Percentiles rank a stretch among this genome's conserved stretches.
These are phyloP conservation scores for Monilinia fructigena DNA, from an alignment of 2,329 filamentous ascomycete species.

Conservation along the genomic window DNA sequence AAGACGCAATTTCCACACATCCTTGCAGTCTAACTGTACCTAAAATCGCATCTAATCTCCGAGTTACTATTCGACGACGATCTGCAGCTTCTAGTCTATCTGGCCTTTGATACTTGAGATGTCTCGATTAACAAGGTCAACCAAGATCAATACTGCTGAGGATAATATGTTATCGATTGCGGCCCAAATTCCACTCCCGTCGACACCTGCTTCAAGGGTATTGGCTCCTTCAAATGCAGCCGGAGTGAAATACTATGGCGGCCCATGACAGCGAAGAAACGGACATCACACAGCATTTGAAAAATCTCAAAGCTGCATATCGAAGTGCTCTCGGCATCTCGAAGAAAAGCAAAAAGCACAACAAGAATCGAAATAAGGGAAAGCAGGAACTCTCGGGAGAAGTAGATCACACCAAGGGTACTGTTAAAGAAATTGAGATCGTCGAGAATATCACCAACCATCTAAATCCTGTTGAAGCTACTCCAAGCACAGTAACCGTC, in stretches of 20 bases:
- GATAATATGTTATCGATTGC: conserved; percentile 34
- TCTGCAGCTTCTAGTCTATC: conserved; percentile 15
- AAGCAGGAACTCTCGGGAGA: conserved; percentile 26
- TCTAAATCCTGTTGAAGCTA: conserved; percentile 11
- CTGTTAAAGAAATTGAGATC: conserved; percentile 17
- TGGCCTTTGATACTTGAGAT: conserved; percentile 28
- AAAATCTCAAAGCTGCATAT: conserved; percentile 40
- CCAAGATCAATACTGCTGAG: conserved; percentile 36
- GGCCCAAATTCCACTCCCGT: conserved; percentile 29
- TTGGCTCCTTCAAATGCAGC: conserved; percentile 28
- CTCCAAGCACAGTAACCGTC: neutral
- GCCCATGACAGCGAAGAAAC: conserved; percentile 30
- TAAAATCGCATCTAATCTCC: conserved; percentile 25
- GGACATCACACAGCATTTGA: conserved; percentile 34
- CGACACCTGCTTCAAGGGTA: conserved; percentile 26
- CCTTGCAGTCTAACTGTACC: conserved; percentile 12
- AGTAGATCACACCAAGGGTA: conserved; percentile 14
- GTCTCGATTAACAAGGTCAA: conserved; percentile 39
- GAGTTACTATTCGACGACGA: conserved; percentile 18
- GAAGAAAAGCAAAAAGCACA: conserved; percentile 35
- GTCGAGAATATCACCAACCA: conserved; percentile 20
- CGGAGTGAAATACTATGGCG: conserved; percentile 29
- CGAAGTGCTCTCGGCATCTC: conserved; percentile 36
- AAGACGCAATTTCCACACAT: conserved; percentile 20
- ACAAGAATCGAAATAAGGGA: conserved; percentile 33